phyloP scores from a whole-genome alignment of 441 rosid species.

The Breynia disticha region DNA sequence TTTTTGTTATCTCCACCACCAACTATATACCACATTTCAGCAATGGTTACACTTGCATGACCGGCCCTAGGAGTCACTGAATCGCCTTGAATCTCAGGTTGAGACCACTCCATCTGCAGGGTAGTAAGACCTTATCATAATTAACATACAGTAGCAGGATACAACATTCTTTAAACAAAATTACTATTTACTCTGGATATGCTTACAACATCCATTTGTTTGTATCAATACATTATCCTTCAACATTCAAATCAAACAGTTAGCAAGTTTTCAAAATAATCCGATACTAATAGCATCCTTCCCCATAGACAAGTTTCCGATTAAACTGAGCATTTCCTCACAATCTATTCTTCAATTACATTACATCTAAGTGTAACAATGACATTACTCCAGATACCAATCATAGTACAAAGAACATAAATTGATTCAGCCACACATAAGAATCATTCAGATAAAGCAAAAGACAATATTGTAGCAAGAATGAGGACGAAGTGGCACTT shows the following conservation, averaged over 20 bases:
- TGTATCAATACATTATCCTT: no score
- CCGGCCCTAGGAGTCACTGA: slow-evolving; percentile 81
- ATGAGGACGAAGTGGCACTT: slow-evolving; percentile 18
- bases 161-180: no score
- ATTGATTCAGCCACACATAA: background rate
- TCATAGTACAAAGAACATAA: background rate
- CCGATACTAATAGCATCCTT: background rate
- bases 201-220: no score
- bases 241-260: background rate
- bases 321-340: background rate
- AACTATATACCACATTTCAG: slow-evolving; percentile 76
- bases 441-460: background rate
- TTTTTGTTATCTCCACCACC: slow-evolving; percentile 95
- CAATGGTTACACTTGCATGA: slow-evolving; percentile 73
- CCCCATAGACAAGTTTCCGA: background rate
- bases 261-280: background rate
- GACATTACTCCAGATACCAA: no score
- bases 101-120: slow-evolving; percentile 93
- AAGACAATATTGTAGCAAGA: background rate
- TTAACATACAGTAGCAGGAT: no score
- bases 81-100: slow-evolving; percentile 76
- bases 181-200: no score
- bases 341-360: no score
- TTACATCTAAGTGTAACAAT: no score
- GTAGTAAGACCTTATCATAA: slow-evolving; percentile 5